A percentile compares a stretch with the other conserved stretches of the same genome.
Evolutionary conservation across 2,329 filamentous ascomycete species (phyloP).

Genomic region (Grosmannia huntii): DNA sequence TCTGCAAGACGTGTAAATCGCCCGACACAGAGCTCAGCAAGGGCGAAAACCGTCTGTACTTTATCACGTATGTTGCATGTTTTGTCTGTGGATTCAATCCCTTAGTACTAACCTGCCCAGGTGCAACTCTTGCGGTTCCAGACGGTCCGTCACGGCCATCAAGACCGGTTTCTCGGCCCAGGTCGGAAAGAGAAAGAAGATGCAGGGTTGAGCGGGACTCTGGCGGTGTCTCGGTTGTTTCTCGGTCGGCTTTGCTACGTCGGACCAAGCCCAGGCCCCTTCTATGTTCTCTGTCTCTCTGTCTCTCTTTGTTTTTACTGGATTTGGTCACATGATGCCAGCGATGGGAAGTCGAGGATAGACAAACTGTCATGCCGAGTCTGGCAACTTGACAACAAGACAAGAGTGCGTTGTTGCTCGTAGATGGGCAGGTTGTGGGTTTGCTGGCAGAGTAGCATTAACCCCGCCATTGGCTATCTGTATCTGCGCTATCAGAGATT

Average conservation of each 20-base stretch:
- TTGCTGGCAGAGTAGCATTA: background rate
- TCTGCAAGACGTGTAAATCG: constrained; percentile 94
- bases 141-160: constrained; percentile 90
- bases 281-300: background rate
- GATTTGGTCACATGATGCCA: background rate
- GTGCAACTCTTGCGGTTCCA: constrained; percentile 45
- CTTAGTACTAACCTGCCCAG: background rate
- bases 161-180: constrained; percentile 99
- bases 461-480: background rate
- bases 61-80: constrained; percentile 63
- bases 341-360: background rate
- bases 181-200: constrained; percentile 96
- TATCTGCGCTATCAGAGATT: background rate
- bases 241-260: background rate
- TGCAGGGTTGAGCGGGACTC: constrained; percentile 52
- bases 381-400: background rate
- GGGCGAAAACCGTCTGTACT: constrained; percentile 97
- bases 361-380: background rate
- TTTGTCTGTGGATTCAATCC: no score
- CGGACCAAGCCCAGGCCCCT: background rate
- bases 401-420: background rate
- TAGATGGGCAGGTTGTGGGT: background rate
- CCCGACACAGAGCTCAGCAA: constrained; percentile 95
- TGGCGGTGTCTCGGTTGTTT: background rate
- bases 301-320: background rate